phyloP scores from a whole-genome alignment of 139 green algal species.

The Haematococcus sp. region DNA sequence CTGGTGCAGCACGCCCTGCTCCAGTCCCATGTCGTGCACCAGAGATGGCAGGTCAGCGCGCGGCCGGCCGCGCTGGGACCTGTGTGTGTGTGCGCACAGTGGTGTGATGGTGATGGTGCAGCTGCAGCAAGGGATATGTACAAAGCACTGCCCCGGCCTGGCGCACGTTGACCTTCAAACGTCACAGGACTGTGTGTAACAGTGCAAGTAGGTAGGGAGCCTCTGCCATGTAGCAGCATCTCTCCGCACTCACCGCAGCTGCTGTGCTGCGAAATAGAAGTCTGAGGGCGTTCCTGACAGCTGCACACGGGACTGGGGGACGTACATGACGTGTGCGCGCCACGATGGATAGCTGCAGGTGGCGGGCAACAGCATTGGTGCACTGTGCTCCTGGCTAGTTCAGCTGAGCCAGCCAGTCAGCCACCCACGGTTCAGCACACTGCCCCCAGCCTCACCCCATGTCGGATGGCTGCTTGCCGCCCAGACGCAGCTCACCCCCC shows the following conservation, averaged over 20 bases:
- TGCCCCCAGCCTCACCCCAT: too few relatives aligned
- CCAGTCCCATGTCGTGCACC: constrained; percentile 66
- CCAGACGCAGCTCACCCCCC: too few relatives aligned
- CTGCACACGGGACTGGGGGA: constrained; percentile 63
- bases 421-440: too few relatives aligned
- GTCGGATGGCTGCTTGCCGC: too few relatives aligned
- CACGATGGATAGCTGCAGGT: constrained; percentile 27
- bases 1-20: constrained; percentile 70
- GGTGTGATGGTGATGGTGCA: too few relatives aligned
- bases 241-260: constrained; percentile 23
- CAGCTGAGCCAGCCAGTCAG: neutral
- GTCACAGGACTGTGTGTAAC: neutral
- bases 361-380: neutral
- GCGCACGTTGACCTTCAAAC: too few relatives aligned
- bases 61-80: constrained; percentile 31
- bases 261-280: constrained; percentile 57
- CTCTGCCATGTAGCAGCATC: neutral
- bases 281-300: constrained; percentile 71
- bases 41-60: constrained; percentile 70
- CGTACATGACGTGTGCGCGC: constrained; percentile 61
- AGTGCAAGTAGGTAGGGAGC: neutral
- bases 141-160: constrained; percentile 24
- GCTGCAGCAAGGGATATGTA: constrained; percentile 38
- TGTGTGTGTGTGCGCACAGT: too few relatives aligned
- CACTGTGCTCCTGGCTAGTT: neutral